Evolutionary conservation across 2,329 filamentous ascomycete genomes (phyloP), one percentile per base, ranked within the genome.

Genomic region (Sporothrix luriei): DNA sequence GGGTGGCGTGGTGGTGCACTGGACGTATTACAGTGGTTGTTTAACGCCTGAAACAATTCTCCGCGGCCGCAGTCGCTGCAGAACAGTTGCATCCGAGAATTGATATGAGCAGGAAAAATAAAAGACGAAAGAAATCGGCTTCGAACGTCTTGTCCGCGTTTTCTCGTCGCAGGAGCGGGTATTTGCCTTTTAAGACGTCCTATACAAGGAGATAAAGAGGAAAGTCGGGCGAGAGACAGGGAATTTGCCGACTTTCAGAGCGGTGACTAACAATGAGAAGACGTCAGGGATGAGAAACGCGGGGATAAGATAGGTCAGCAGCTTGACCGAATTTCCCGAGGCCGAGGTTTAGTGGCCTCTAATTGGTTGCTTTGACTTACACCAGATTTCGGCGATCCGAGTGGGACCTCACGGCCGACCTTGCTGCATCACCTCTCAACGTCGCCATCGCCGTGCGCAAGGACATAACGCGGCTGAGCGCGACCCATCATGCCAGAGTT

Each of bases 221-320:
- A 64, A 64, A 33, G 61, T 64, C 61, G 61, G 61, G 43, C 26
- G 7, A 29, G 38, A 14, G 38, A 2, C n/a, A 11, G 14, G 26
- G 62, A 52, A 65, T 52, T 65, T 65, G 62, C 62, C 62, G 62
- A 65, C 62, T 65, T 65, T 51, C 11, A 43, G 40, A 43, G 40
- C 4, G 40, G 40, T 4, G 9, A 4, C 29, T 29, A 5, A 5
- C 29, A 29, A 29, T 29, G 29, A 29, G 33, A 7, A 33, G 40
- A 16, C 40, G 11, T 16, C 24, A 13, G 61, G 19, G 43, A 19
- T 14, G 13, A 33, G 9, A 51, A 65, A 65, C 24, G 33, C 62
- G 62, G 62, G 10, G 62, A 38, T 65, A 51, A 65, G 62, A 24
- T 46, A 38, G 55, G 57, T 46, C 14, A 48, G 24, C 61, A 48